phyloP scores from a whole-genome alignment of 768 basidiomycete genomes.

The Amyloporia xantha region DNA sequence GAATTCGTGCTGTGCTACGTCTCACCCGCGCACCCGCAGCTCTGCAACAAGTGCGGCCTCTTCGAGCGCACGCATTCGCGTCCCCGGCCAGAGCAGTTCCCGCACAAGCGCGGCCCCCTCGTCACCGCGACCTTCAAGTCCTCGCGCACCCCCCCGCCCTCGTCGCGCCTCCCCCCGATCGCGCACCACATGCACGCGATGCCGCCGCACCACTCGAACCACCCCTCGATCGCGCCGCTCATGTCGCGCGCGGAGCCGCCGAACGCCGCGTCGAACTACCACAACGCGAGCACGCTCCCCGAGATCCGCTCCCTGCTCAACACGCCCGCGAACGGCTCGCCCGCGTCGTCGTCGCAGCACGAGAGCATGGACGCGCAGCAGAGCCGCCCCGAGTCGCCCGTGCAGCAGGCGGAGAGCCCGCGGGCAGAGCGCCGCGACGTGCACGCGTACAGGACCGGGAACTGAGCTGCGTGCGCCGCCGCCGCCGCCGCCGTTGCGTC shows the following conservation, averaged over 20 bases:
- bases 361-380: neutral
- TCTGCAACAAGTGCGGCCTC: conserved; percentile 64
- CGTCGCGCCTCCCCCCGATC: conserved; percentile 25
- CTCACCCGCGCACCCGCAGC: conserved; percentile 22
- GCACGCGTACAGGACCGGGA: no score
- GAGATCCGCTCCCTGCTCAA: conserved; percentile 44
- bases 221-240: conserved; percentile 46
- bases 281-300: conserved; percentile 33
- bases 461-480: no score
- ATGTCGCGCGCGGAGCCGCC: conserved; percentile 28
- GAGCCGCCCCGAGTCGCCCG: neutral
- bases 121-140: conserved; percentile 42
- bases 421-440: conserved; percentile 8
- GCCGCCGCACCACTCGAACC: conserved; percentile 44
- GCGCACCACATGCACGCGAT: conserved; percentile 30
- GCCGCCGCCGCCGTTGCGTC: no score
- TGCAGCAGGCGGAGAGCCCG: conserved; percentile 2
- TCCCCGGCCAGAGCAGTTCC: conserved; percentile 74
- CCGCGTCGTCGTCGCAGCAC: conserved; percentile 9
- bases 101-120: conserved; percentile 70
- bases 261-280: conserved; percentile 8
- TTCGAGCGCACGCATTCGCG: conserved; percentile 79
- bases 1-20: neutral
- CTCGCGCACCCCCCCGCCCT: conserved; percentile 39
- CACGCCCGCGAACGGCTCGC: conserved; percentile 19